A percentile compares a stretch with the other conserved stretches of the same genome.
Evolutionary conservation across 108 stramenopile genomes (phyloP).

Genomic region (Conticribra guillardii): DNA sequence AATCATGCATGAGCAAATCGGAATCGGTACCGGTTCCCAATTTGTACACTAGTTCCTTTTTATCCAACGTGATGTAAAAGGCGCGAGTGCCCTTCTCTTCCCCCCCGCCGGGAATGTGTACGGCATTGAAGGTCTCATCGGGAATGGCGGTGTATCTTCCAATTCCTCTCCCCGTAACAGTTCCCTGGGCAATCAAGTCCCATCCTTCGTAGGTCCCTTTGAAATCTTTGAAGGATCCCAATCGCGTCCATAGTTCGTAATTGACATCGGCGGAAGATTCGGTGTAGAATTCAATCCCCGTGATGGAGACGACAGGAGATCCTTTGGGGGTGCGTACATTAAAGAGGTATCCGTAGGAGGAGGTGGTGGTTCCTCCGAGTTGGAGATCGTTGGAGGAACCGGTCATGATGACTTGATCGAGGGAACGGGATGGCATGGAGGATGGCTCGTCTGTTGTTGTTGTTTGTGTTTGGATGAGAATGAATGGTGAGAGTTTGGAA

Average conservation of each 20-base stretch:
- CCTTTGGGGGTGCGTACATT: constrained; percentile 23
- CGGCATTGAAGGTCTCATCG: constrained; percentile 20
- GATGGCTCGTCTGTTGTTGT: constrained; percentile 17
- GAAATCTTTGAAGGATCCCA: constrained; percentile 15
- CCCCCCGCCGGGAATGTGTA: constrained; percentile 24
- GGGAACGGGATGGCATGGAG: constrained; percentile 13
- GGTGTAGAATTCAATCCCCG: constrained; percentile 27
- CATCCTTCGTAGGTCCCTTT: constrained; percentile 24
- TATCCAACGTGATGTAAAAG: constrained; percentile 22
- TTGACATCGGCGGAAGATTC: constrained; percentile 13
- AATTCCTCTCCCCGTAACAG: constrained; percentile 12
- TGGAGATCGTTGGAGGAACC: constrained; percentile 26
- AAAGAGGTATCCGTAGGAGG: constrained; percentile 34
- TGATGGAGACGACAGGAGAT: constrained; percentile 15
- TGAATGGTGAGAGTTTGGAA: too few species aligned
- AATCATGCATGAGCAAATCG: constrained; percentile 4
- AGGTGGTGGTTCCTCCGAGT: constrained; percentile 28
- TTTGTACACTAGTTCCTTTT: constrained; percentile 12
- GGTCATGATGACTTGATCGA: constrained; percentile 21
- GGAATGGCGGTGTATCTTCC: constrained; percentile 27
- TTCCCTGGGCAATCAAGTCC: constrained; percentile 21
- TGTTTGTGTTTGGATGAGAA: too few species aligned
- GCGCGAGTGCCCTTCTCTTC: constrained; percentile 23
- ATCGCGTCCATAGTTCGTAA: constrained; percentile 11
- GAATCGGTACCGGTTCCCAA: not conserved